Base-by-base conservation (phyloP, 768 basidiomycete genomes). In the Leccinum obscurum region DNA sequence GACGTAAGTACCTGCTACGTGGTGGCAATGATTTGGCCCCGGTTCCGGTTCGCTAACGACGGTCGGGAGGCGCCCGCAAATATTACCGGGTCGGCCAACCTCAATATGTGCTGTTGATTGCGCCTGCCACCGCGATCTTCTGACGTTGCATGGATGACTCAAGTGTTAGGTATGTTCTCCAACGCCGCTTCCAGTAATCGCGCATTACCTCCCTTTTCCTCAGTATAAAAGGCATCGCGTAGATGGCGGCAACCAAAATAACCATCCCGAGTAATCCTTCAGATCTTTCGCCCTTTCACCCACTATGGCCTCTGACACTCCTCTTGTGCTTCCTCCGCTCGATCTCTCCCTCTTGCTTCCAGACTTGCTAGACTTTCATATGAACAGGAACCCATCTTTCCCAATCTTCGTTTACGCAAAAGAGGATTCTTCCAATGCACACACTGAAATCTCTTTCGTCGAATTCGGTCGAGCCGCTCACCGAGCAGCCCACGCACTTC, bases 401-500 rank as follows among this genome's bases (percentile, higher is more conserved):
- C 71, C 73, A 1, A 48, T 63, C 11, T 73, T 63, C 32, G 56
- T 62, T 6, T 70, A 64, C 48, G 13, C 54, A 5, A 51, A 68
- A 53, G 58, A 70, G 52, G 26, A 39, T n/a, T 14, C 8, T 62
- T 44, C 64, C 0, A 49, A 57, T 20, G 49, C 53, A 2, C 39
- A 56, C 52, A 71, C 60, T 15, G 64, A 68, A 39, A 64, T 75
- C n/a, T 64, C 66, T 5, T 62, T 66, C 30, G 62, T 66, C 39
- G 74, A 74, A 54, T 74, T 74, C 48, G 65, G 67, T 52, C 64
- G 66, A 22, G 72, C 73, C 5, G 53, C 65, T 55, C 74, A 74
- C 48, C 66, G 74, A 28, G 71, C 76, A 7, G 81, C 82, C 0
- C 79, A 81, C 60, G 59, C 62, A 22, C 60, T 82, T 44, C 72